Base-by-base conservation (phyloP, 805 yeast genomes). In the Yarrowia sp. region DNA sequence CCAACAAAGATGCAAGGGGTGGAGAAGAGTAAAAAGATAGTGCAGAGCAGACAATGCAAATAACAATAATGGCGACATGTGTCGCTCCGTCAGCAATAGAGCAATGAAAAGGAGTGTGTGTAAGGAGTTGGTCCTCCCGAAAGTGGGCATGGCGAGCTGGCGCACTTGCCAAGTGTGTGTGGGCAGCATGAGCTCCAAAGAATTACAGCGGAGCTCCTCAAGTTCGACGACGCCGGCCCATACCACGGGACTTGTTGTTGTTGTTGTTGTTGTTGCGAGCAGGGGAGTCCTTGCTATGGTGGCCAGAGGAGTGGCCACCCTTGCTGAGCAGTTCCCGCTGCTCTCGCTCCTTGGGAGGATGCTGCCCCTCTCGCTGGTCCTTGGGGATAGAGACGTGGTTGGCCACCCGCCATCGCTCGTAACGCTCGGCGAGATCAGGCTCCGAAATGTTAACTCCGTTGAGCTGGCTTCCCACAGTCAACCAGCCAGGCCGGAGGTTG, bases 401-500 rank as follows among this genome's bases (percentile, higher is more conserved):
- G 8, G 44, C 61, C 46, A 19, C 46, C 8, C 61, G 46, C 61
- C 61, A 54, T 14, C 46, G 61, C 16, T 24, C 46, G 33, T 58
- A 68, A 16, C 67, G 51, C 30, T 63, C 66, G 32, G 66, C 64
- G 26, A 70, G 44, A 35, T 67, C 67, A 2, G 67, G 65, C 51
- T 88, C 95, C 52, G 79, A 76, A 11, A 90, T 78, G 26, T 80
- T 75, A 2, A 82, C 80, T 0, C 89, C 90, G 7, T 81, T 80
- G 48, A 91, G 73, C 73, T 90, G 95, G 71, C 90, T 88, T 0
- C 96, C 97, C 61, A 91, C 82, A 0, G 96, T 90, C 62, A 92
- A 77, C 98, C 98, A 93, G 0, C 97, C 97, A 0, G 91, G 89
- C 38, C 97, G 81, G 1, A 88, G 80, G 71, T 93, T 92, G 71